Evolutionary conservation across 2,329 filamentous ascomycete species (phyloP), one percentile per base, ranked within the genome.

Genomic region (Zymoseptoria pseudotritici): DNA sequence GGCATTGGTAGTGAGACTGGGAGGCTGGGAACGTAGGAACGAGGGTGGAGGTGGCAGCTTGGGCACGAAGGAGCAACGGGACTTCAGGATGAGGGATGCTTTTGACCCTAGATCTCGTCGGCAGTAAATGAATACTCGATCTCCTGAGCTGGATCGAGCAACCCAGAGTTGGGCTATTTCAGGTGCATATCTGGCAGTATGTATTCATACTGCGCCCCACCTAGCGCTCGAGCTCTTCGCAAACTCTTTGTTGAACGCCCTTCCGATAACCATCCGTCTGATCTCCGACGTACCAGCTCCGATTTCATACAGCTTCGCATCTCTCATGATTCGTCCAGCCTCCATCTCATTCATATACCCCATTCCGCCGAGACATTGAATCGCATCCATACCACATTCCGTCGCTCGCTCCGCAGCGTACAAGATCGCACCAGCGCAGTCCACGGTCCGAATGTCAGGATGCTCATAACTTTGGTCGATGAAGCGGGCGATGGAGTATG

Each of bases 271-370:
- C 85, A 97, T 95, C 65, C 92, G 82, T 66, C 94, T 82, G 55
- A 99, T 87, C 78, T 99, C 94, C 61, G 91, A 96, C 3, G 94
- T 97, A 5, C 94, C 94, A 4, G 94, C 94, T 1, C 94, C 94
- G 72, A 99, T 97, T 77, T 97, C 94, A 74, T 99, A 99, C 61
- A 99, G 75, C 72, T 88, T 88, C 3, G 86, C 85, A 76, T 88
- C 86, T 70, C 94, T 78, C 67, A 97, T 76, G 66, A 97, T 82
- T 65, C 93, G 81, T 21, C 92, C 95, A 0, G 91, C 92, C 0
- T 91, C 87, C 78, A 97, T 91, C 77, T 99, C 94, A 74, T 97
- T 96, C 67, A 96, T 85, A 72, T 97, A 97, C 0, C 93, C 93
- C 85, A 93, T 97, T 0, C 93, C 94, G 19, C 94, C 94, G 71